A percentile compares a stretch with the other conserved stretches of the same genome.
phyloP scores from a whole-genome alignment of 2,329 filamentous ascomycete genomes.

The Eurotiales sp. region DNA sequence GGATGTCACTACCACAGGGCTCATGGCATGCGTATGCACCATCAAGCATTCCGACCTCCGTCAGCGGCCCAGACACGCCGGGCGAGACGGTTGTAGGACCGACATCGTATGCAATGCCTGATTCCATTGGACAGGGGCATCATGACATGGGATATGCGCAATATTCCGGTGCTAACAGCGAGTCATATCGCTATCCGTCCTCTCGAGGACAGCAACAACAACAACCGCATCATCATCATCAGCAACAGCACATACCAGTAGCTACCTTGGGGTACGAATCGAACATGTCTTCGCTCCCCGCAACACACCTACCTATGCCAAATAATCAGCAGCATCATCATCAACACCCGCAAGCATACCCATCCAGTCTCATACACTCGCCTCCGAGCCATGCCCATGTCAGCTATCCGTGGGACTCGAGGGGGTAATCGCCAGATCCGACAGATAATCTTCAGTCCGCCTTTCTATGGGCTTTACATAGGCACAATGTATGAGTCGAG shows the following conservation, averaged over 20 bases:
- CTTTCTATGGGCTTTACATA: too few relatives aligned
- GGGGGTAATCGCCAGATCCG: background rate
- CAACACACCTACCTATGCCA: constrained; percentile 7
- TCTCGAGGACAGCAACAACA: background rate
- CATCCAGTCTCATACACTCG: constrained; percentile 5
- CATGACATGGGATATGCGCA: constrained; percentile 10
- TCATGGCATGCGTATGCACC: constrained; percentile 15
- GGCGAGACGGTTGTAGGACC: too few relatives aligned
- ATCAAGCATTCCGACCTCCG: background rate
- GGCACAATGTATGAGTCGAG: too few relatives aligned
- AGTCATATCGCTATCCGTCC: constrained; percentile 11
- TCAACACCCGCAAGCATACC: constrained; percentile 2
- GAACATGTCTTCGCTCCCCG: constrained; percentile 3
- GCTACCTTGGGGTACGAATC: constrained; percentile 10
- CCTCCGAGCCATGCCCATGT: constrained; percentile 10
- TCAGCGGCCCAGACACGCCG: background rate
- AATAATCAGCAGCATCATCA: background rate
- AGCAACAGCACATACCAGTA: constrained; percentile 6
- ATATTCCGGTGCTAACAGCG: constrained; percentile 3
- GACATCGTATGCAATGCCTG: constrained; percentile 1
- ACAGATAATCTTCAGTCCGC: too few relatives aligned
- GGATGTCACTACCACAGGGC: constrained; percentile 14
- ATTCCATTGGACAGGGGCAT: constrained; percentile 1
- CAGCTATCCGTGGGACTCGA: constrained; percentile 13
- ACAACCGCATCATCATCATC: constrained; percentile 7